phyloP scores from a whole-genome alignment of 176 grass and related monocot genomes.

The Triticum timopheevii region DNA sequence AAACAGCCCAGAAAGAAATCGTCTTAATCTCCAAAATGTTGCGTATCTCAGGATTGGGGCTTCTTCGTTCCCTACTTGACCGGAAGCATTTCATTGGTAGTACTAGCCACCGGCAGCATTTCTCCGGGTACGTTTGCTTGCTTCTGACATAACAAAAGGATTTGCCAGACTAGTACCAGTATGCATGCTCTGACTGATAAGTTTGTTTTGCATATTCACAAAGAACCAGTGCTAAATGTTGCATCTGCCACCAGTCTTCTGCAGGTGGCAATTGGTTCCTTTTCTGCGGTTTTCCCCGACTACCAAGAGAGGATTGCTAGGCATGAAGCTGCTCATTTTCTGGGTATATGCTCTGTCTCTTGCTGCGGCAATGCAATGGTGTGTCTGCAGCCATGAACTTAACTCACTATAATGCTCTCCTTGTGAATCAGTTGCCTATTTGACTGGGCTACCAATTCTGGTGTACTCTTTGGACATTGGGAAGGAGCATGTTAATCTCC shows the following conservation, averaged over 20 bases:
- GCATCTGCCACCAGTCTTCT: conserved; percentile 51
- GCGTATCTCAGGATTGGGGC: too few relatives aligned
- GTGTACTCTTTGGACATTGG: conserved; percentile 95
- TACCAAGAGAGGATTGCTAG: conserved; percentile 93
- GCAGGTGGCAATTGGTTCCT: conserved; percentile 74
- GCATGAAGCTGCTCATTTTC: conserved; percentile 94
- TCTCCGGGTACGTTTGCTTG: too few relatives aligned
- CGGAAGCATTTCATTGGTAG: too few relatives aligned
- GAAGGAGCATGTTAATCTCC: conserved; percentile 91
- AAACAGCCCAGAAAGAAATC: too few relatives aligned
- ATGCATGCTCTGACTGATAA: too few relatives aligned
- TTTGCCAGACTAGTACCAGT: too few relatives aligned
- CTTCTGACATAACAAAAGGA: too few relatives aligned
- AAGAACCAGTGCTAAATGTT: neutral
- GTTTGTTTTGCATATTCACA: too few relatives aligned
- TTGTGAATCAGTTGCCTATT: conserved; percentile 67
- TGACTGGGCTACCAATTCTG: conserved; percentile 84
- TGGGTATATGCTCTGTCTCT: conserved; percentile 35
- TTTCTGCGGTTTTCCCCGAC: conserved; percentile 86
- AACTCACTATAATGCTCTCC: neutral
- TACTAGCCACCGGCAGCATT: too few relatives aligned
- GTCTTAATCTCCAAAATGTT: too few relatives aligned
- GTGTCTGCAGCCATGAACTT: neutral
- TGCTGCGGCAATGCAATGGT: too few relatives aligned
- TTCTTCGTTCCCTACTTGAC: too few relatives aligned